A percentile compares a stretch with the other conserved stretches of the same genome.
Conservation (phyloP, 192 early-diverging fungal genomes). For the Neocallimastix lanati region DNA sequence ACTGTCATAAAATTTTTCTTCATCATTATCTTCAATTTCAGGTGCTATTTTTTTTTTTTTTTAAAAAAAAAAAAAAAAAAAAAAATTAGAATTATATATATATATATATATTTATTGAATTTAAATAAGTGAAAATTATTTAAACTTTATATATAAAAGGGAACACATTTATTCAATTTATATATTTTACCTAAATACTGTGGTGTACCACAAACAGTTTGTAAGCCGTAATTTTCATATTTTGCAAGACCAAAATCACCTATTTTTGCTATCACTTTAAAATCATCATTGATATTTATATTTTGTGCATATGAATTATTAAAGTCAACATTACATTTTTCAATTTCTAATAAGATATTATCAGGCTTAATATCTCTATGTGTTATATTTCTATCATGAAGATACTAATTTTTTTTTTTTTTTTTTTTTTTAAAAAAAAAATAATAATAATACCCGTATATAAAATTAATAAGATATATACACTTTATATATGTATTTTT, state of each 20-base stretch:
- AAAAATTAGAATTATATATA: no score
- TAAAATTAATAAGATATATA: no score
- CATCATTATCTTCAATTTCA: background rate
- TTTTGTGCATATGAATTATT: background rate
- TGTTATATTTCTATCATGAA: background rate
- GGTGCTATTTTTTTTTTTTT: no score
- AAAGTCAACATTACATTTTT: background rate
- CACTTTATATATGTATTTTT: no score
- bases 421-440: no score
- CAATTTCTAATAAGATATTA: background rate
- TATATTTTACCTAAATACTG: background rate
- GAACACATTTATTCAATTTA: no score
- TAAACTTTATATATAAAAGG: no score
- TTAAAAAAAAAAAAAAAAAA: no score
- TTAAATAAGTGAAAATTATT: no score
- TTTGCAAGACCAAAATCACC: background rate
- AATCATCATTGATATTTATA: background rate
- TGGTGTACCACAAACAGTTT: background rate
- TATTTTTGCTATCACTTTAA: background rate
- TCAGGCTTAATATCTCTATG: background rate
- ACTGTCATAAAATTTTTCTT: background rate
- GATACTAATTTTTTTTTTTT: background rate
- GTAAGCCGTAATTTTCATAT: background rate
- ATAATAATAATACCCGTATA: no score
- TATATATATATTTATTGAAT: no score